These are phyloP conservation scores for Lecanicillium sp. DNA, from an alignment of 2,329 filamentous ascomycete species.

Conservation along the genomic window DNA sequence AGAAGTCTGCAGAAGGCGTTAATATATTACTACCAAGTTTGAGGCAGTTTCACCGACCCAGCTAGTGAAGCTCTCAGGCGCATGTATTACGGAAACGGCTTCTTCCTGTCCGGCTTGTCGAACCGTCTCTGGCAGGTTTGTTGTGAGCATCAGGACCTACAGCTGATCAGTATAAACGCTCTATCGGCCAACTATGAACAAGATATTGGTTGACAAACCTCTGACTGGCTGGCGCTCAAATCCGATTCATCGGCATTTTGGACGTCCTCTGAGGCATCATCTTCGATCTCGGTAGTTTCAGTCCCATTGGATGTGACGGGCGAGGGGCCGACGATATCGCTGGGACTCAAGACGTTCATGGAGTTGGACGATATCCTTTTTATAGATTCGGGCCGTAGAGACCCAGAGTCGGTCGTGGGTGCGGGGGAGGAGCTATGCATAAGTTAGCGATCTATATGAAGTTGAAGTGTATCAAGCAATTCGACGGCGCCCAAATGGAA, in stretches of 20 bases:
- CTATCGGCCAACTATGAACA: no score
- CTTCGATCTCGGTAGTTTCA: conserved; percentile 76
- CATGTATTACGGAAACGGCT: conserved; percentile 85
- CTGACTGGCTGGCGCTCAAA: conserved; percentile 20
- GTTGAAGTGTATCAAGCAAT: not conserved
- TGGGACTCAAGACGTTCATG: conserved; percentile 54
- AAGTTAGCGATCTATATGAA: not conserved
- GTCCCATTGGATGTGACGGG: conserved; percentile 82
- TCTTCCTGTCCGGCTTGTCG: conserved; percentile 62
- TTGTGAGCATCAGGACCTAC: conserved; percentile 46
- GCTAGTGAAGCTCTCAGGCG: conserved; percentile 70
- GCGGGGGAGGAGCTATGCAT: conserved; percentile 26
- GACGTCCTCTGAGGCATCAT: conserved; percentile 60
- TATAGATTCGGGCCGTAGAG: conserved; percentile 44
- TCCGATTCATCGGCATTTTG: conserved; percentile 20
- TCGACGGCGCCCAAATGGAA: conserved; percentile 6
- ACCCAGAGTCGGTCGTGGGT: conserved; percentile 32
- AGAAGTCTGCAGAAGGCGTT: conserved; percentile 31
- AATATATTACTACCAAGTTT: not conserved
- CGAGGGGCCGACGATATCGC: conserved; percentile 69
- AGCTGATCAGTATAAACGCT: conserved; percentile 9
- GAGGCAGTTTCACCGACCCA: conserved; percentile 53
- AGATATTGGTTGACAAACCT: no score
- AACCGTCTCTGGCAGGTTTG: conserved; percentile 49
- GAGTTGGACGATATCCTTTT: conserved; percentile 40